Percentiles rank a stretch among this genome's conserved stretches.
Evolutionary conservation across 2,329 filamentous ascomycete species (phyloP).

Genomic region (Penicillium sp.): DNA sequence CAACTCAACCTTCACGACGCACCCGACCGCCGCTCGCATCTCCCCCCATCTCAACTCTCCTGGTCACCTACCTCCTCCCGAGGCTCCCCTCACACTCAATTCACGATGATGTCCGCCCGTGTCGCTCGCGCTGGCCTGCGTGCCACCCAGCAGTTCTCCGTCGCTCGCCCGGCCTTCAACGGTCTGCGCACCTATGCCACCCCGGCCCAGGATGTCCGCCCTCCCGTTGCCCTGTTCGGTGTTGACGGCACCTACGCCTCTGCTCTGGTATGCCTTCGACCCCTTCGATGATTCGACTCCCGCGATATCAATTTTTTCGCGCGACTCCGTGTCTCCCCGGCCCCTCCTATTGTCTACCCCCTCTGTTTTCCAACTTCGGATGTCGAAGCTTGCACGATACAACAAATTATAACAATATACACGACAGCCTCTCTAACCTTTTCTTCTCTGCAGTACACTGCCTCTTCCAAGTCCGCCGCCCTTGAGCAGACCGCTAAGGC

Average conservation of each 20-base stretch:
- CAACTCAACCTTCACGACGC: slow-evolving; percentile 26
- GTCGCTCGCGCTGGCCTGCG: slow-evolving; percentile 58
- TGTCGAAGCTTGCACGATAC: slow-evolving; percentile 3
- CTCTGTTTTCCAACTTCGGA: slow-evolving; percentile 14
- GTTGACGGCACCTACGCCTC: slow-evolving; percentile 97
- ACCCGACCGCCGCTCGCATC: slow-evolving; percentile 29
- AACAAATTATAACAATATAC: neutral
- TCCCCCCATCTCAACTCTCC: slow-evolving; percentile 24
- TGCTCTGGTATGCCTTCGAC: slow-evolving; percentile 76
- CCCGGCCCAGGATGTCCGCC: slow-evolving; percentile 68
- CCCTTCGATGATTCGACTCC: slow-evolving; percentile 3
- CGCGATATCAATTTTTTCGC: slow-evolving; percentile 7
- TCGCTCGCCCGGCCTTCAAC: slow-evolving; percentile 41
- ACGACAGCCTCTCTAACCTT: slow-evolving; percentile 5
- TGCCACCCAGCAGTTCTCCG: slow-evolving; percentile 48
- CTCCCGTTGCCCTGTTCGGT: slow-evolving; percentile 89
- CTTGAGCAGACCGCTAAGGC: slow-evolving; percentile 85
- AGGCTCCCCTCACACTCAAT: slow-evolving; percentile 25
- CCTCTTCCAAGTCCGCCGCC: slow-evolving; percentile 80
- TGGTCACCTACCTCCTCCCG: slow-evolving; percentile 18
- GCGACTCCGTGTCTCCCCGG: slow-evolving; percentile 18
- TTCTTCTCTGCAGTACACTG: slow-evolving; percentile 72
- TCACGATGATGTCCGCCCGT: slow-evolving; percentile 57
- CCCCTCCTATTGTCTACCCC: slow-evolving; percentile 16
- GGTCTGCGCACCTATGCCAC: slow-evolving; percentile 74